phyloP scores from a whole-genome alignment of 805 yeast genomes.

The Wickerhamomyces bovis region DNA sequence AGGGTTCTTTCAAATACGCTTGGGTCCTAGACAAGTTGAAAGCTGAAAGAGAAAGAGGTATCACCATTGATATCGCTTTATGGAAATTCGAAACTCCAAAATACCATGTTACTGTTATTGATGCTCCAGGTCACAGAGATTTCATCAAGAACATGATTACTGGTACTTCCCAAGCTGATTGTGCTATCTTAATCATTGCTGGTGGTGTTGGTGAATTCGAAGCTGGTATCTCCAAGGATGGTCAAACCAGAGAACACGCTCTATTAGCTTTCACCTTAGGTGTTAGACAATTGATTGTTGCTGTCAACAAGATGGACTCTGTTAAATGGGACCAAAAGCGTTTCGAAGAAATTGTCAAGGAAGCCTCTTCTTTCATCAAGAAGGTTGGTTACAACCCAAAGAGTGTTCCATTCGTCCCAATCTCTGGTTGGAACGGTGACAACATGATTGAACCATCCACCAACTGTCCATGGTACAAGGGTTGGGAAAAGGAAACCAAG shows the following conservation, averaged over 20 bases:
- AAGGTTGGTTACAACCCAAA: conserved; percentile 87
- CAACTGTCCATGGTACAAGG: conserved; percentile 90
- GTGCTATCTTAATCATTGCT: conserved; percentile 87
- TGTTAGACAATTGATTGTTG: conserved; percentile 84
- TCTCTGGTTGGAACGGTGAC: conserved; percentile 93
- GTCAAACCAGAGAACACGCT: conserved; percentile 96
- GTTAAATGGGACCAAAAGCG: conserved; percentile 81
- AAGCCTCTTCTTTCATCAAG: conserved; percentile 77
- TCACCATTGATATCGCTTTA: conserved; percentile 90
- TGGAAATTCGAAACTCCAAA: conserved; percentile 96
- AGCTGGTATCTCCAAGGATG: conserved; percentile 94
- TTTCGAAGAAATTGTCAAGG: conserved; percentile 74
- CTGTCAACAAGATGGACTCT: conserved; percentile 92
- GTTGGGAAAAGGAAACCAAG: conserved; percentile 86
- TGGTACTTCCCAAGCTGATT: conserved; percentile 94
- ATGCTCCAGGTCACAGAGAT: conserved; percentile 96
- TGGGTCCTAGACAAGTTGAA: conserved; percentile 93
- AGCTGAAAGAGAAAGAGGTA: conserved; percentile 98
- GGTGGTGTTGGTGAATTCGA: conserved; percentile 95
- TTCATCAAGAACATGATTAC: conserved; percentile 94
- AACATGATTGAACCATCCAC: conserved; percentile 81
- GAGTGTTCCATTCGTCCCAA: conserved; percentile 86
- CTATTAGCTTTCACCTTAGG: conserved; percentile 85
- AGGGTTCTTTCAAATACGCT: conserved; percentile 98
- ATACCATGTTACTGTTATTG: conserved; percentile 88